Base-by-base conservation (phyloP, 371 early-diverging fungal genomes). In the Mucor irregularis region DNA sequence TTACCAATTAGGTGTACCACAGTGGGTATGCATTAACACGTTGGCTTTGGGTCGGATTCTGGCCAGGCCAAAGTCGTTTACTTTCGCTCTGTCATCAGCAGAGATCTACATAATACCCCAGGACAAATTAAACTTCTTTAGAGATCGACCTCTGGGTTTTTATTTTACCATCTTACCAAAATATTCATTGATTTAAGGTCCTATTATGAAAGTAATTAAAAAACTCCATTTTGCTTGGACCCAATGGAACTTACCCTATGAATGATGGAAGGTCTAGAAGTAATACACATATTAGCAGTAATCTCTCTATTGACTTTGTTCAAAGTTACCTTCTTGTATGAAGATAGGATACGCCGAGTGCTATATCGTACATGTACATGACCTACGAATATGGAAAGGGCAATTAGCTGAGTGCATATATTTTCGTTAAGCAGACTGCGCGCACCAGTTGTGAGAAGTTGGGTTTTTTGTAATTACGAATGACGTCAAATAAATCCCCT, bases 151-250 rank as follows among this genome's bases (percentile, higher is more conserved):
- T n/a, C n/a, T n/a, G n/a, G n/a, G n/a, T n/a, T n/a, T n/a, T n/a
- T n/a, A n/a, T 48, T 47, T 47, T 24, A 33, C 11, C 35, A 34
- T 14, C 64, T 46, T 66, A 86, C 88, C 59, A 90, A 60, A 28
- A 89, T 84, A 53, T 90, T 95, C 85, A 89, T 87, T n/a, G 93
- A 92, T 68, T 94, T 94, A 46, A 93, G 74, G 61, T 93, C 94
- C 67, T 68, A 37, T 21, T 24, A 28, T 1, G n/a, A 26, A 48
- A 0, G 11, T 7, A 11, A 11, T 13, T 13, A 5, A 35, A 35
- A 11, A 35, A n/a, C 35, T 13, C 13, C 5, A 38, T 1, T 39
- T 10, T 53, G 3, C 21, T 14, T 45, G 7, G 5, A 25, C 9
- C 5, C 24, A 26, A 26, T 0, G 11, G 26, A 17, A 28, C 59